Base-by-base conservation (phyloP, 805 yeast species). In the Ogataea nakhonphanomensis region DNA sequence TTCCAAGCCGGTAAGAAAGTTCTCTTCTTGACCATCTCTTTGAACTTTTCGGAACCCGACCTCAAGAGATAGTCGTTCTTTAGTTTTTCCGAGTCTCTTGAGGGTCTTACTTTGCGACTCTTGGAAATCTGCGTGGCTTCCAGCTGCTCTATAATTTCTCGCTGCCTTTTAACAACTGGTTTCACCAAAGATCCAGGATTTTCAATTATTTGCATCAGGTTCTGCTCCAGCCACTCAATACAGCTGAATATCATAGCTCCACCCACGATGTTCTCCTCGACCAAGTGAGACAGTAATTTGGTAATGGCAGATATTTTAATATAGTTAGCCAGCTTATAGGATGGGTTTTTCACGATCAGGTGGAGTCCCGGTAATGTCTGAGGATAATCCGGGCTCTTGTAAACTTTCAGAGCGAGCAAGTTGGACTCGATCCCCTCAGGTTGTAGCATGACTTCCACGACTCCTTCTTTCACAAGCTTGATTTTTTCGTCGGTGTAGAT, bases 1-100 rank as follows among this genome's bases (percentile, higher is more conserved):
- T 66, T 59, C 95, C 95, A 91, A 0, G 98, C 98, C 0, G 99
- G 98, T 24, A 91, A 64, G 7, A 61, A 59, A 8, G 71, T 49
- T 50, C 98, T 73, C 8, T 64, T 58, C 2, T 51, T 41, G 4
- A 77, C 31, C 5, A 70, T 62, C 2, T 49, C 36, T 28, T 65
- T 53, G 47, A 74, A 69, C 32, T 63, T 67, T 0, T 46, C 23
- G 0, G 67, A 52, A 5, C 51, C 44, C n/a, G 54, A 41, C 41
- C 72, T 66, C 14, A 42, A 39, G 0, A 44, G 39, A 47, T 75
- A 71, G 12, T 66, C 65, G 1, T 51, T 37, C 41, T 61, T 53
- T 15, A 79, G 53, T 8, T 35, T 35, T 1, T 55, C 45, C 1
- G 69, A 35, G 32, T 74, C 71, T 8, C 58, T 54, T 5, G 50